These are phyloP conservation scores for Nothophytophthora sp. DNA, from an alignment of 352 stramenopile genomes.

Conservation along the genomic window DNA sequence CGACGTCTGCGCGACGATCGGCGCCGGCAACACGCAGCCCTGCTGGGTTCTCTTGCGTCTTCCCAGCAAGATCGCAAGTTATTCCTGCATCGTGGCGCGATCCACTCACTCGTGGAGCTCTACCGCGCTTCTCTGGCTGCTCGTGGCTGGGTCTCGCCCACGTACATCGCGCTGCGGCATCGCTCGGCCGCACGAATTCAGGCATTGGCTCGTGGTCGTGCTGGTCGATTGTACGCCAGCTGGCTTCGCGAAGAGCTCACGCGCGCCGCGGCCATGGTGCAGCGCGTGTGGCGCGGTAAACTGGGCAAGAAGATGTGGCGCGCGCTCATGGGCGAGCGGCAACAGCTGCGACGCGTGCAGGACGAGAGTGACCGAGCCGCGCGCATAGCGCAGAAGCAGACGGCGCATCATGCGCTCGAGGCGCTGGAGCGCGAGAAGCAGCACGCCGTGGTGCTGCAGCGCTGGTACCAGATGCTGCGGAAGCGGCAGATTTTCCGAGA, in stretches of 20 bases:
- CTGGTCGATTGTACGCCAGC: conserved; percentile 32
- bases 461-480: conserved; percentile 61
- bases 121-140: conserved; percentile 49
- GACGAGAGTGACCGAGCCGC: conserved; percentile 64
- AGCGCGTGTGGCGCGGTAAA: conserved; percentile 68
- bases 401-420: conserved; percentile 56
- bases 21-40: conserved; percentile 31
- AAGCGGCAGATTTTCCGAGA: conserved; percentile 60
- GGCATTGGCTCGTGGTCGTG: conserved; percentile 51
- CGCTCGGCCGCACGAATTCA: conserved; percentile 56
- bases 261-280: conserved; percentile 33
- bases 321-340: conserved; percentile 38
- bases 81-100: conserved; percentile 63
- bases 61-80: conserved; percentile 20
- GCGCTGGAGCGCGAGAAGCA: conserved; percentile 38
- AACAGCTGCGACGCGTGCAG: conserved; percentile 39
- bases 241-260: conserved; percentile 34
- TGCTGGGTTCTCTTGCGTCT: conserved; percentile 23
- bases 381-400: conserved; percentile 60
- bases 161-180: conserved; percentile 43
- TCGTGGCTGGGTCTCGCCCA: conserved; percentile 65
- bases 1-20: conserved; percentile 37
- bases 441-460: conserved; percentile 52
- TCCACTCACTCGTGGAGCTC: conserved; percentile 39
- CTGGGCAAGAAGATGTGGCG: conserved; percentile 61